phyloP scores from a whole-genome alignment of 345 rosid species.

The Eucalyptus curtisii region DNA sequence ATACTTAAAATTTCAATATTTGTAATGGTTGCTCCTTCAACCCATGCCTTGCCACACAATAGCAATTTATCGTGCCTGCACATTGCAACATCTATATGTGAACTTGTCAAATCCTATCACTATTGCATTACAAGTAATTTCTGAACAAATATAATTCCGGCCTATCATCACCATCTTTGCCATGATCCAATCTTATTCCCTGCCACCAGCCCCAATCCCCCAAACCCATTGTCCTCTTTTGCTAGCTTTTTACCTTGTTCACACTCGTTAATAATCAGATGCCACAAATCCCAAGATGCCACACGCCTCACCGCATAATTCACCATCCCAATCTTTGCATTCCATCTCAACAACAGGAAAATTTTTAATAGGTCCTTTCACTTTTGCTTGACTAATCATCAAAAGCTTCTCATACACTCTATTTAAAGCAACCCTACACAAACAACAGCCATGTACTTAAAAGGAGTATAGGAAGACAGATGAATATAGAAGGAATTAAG shows the following conservation, averaged over 20 bases:
- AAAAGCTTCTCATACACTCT: too few species aligned
- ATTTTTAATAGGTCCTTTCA: neutral
- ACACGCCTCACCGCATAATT: neutral
- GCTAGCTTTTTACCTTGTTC: neutral
- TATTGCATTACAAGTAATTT: neutral
- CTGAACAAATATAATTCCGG: neutral
- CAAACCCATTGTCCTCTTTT: neutral
- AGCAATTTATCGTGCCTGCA: neutral
- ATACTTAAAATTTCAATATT: neutral
- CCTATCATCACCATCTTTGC: neutral
- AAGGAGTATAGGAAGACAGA: too few species aligned
- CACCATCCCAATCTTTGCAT: neutral
- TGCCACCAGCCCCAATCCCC: neutral
- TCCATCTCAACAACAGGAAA: neutral
- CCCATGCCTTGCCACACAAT: neutral
- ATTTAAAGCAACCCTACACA: too few species aligned
- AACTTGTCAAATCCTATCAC: neutral
- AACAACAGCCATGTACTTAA: too few species aligned
- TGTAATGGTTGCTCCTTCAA: neutral
- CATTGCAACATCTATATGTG: neutral
- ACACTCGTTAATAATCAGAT: neutral
- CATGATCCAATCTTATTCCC: neutral
- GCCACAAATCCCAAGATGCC: neutral
- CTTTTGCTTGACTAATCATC: neutral
- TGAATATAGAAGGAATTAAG: too few species aligned